Conservation (phyloP, 306 rosid species). For the Glycine soja region DNA sequence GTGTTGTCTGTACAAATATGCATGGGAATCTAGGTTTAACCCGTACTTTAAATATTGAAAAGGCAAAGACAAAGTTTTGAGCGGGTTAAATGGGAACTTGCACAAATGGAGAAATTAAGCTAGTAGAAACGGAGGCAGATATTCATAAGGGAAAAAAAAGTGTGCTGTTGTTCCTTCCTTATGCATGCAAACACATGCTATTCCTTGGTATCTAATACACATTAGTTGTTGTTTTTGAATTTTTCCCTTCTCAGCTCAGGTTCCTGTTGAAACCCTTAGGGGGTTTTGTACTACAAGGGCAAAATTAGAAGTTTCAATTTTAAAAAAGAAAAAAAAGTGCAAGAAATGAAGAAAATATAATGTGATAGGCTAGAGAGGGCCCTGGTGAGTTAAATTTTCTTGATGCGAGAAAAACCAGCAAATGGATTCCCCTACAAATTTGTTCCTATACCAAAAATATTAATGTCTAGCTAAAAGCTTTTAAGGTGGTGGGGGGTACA, state of each 20-base stretch:
- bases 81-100: background rate
- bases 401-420: conserved; percentile 10
- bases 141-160: background rate
- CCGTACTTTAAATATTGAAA: conserved; percentile 5
- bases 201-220: background rate
- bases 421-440: conserved; percentile 29
- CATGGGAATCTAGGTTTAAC: conserved; percentile 13
- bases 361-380: background rate
- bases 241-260: conserved; percentile 28
- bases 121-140: background rate
- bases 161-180: background rate
- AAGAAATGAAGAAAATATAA: background rate
- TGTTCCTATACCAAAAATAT: conserved; percentile 35
- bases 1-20: conserved; percentile 5
- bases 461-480: conserved; percentile 18
- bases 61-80: conserved; percentile 26
- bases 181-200: conserved; percentile 11
- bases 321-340: no score
- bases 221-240: background rate
- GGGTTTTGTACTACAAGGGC: conserved; percentile 9
- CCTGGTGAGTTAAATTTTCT: background rate
- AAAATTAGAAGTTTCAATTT: background rate
- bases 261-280: conserved; percentile 13
- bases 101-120: conserved; percentile 15
- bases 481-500: conserved; percentile 7